Evolutionary conservation across 768 basidiomycete genomes (phyloP), one percentile per base, ranked within the genome.

Genomic region (Phlebiopsis gigantea): DNA sequence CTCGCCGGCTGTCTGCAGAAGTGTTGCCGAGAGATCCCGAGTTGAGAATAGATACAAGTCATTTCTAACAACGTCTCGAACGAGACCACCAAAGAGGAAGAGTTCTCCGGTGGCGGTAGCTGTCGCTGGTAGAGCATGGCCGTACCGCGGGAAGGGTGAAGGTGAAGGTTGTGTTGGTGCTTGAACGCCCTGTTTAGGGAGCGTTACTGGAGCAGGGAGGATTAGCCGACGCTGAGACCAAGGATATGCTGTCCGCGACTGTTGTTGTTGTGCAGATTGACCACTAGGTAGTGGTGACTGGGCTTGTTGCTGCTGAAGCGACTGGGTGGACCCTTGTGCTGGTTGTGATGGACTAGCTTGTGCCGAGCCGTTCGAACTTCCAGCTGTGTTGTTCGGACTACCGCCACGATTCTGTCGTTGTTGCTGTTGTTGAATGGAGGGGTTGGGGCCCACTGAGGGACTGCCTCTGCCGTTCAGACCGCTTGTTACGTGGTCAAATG

Each of bases 71-170:
- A 81, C 73, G 68, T 98, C 96, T 39, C 88, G 83, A 15, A 98
- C 94, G 58, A 99, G 88, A 60, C 97, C 97, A 59, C 97, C 97
- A 62, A 99, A 99, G 60, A 99, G 79, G 72, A 93, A 95, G 61
- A 99, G 84, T 63, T 98, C 94, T 7, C 97, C 97, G 5, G 77
- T 79, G n/a, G 81, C 68, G 22, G 86, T 87, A 1, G 90, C 82
- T 7, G 79, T 81, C 5, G 88, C 81, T 8, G 94, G 94, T 5
- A 98, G 81, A 12, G 95, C 87, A 67, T 97, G 92, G 24, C 96
- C 97, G 67, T 98, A 99, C 42, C 96, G 86, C 24, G 97, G 96
- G 71, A 98, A 98, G 0, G 96, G 96, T 1, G 87, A 85, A 0
- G 91, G 87, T 0, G 92, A 93, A 1, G 85, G 84, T 1, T 81